These are phyloP conservation scores for Paramecium caudatum DNA, from an alignment of 73 alveolate genomes.

Conservation along the genomic window DNA sequence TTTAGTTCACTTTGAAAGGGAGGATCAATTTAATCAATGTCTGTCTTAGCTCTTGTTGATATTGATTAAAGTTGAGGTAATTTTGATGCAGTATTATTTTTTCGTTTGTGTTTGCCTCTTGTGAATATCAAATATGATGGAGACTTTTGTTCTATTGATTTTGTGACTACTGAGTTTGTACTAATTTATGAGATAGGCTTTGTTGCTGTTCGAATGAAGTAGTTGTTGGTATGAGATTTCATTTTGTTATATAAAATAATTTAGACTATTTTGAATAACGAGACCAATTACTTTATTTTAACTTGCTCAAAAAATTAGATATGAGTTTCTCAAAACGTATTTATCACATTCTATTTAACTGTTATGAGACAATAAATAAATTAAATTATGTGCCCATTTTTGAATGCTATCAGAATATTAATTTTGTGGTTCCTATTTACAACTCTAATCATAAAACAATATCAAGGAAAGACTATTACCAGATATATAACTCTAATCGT, in stretches of 20 bases:
- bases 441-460: background rate
- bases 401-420: conserved; percentile 26
- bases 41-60: background rate
- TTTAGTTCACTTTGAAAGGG: conserved; percentile 7
- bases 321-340: no score
- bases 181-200: conserved; percentile 26
- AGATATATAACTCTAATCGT: no score
- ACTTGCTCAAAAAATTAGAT: no score
- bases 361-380: background rate
- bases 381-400: conserved; percentile 13
- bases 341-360: no score
- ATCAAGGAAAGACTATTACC: conserved; percentile 17
- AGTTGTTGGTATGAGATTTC: conserved; percentile 26
- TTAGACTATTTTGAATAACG: no score
- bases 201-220: background rate
- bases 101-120: conserved; percentile 18
- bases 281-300: no score
- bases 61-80: background rate
- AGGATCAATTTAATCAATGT: background rate
- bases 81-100: background rate
- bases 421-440: conserved; percentile 24
- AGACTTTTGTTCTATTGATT: background rate
- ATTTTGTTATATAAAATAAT: no score
- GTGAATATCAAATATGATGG: background rate
- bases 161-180: conserved; percentile 14